A percentile compares a stretch with the other conserved stretches of the same genome.
Evolutionary conservation across 768 basidiomycete genomes (phyloP).

Genomic region (Crucibulum laeve): DNA sequence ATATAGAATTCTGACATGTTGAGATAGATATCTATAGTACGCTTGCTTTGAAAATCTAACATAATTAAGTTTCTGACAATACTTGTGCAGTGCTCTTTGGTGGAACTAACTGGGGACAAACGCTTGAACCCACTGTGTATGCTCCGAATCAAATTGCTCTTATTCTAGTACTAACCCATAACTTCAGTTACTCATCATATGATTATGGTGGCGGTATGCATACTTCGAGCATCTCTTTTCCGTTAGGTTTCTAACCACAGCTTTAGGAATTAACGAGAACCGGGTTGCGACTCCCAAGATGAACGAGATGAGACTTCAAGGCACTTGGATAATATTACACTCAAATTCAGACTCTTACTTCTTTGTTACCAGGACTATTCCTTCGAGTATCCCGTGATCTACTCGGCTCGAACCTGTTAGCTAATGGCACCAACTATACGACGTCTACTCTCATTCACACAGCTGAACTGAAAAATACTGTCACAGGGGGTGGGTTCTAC

Average conservation of each 20-base stretch:
- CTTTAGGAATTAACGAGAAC: conserved; percentile 47
- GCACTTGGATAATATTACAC: conserved; percentile 14
- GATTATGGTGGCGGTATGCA: conserved; percentile 50
- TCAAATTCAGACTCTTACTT: neutral
- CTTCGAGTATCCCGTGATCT: conserved; percentile 48
- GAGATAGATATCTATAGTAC: conserved; percentile 42
- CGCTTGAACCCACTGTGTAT: conserved; percentile 49
- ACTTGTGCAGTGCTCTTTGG: conserved; percentile 45
- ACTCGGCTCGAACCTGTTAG: conserved; percentile 35
- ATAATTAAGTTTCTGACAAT: neutral
- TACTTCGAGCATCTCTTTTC: neutral
- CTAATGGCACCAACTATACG: conserved; percentile 47
- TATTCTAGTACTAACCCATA: neutral
- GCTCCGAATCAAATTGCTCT: conserved; percentile 1
- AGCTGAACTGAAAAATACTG: conserved; percentile 41
- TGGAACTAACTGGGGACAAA: conserved; percentile 63
- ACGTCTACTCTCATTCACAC: conserved; percentile 38
- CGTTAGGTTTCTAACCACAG: neutral
- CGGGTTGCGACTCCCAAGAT: conserved; percentile 43
- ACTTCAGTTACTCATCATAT: conserved; percentile 42
- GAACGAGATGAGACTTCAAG: conserved; percentile 52
- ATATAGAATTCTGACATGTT: conserved; percentile 11
- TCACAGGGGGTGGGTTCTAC: conserved; percentile 43
- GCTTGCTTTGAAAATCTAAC: conserved; percentile 4
- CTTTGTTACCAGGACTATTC: conserved; percentile 36